Conservation (phyloP, 2,329 filamentous ascomycete species). For the Stachybotrys chartarum region DNA sequence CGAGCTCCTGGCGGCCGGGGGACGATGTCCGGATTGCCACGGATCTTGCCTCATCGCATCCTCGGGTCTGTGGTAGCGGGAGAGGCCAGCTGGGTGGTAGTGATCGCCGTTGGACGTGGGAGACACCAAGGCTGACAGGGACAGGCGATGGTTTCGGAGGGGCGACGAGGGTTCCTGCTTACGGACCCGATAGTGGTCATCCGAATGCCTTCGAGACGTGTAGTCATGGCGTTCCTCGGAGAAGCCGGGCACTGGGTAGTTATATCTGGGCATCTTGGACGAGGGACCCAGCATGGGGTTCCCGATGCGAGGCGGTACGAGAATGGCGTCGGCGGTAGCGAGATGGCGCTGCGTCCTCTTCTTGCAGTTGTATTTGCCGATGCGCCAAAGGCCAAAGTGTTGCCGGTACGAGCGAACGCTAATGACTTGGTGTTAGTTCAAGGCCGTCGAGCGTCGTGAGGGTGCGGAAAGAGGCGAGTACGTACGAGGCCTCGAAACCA, state of each 20-base stretch:
- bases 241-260: background rate
- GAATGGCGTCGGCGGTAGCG: slow-evolving; percentile 3
- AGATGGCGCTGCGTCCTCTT: slow-evolving; percentile 14
- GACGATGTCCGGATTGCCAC: no score
- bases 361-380: slow-evolving; percentile 40
- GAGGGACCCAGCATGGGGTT: background rate
- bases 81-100: background rate
- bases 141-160: background rate
- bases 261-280: background rate
- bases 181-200: background rate
- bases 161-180: background rate
- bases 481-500: slow-evolving; percentile 34
- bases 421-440: background rate
- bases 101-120: background rate
- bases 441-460: background rate
- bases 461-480: slow-evolving; percentile 5
- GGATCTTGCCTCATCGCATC: background rate
- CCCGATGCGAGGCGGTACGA: slow-evolving; percentile 11
- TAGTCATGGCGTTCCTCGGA: background rate
- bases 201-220: background rate
- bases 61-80: background rate
- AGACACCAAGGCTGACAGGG: background rate
- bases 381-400: slow-evolving; percentile 37
- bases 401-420: slow-evolving; percentile 40
- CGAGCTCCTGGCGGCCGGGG: no score